A percentile compares a stretch with the other conserved stretches of the same genome.
These are phyloP conservation scores for Salvia hispanica DNA, from an alignment of 257 asterid species.

Conservation along the genomic window DNA sequence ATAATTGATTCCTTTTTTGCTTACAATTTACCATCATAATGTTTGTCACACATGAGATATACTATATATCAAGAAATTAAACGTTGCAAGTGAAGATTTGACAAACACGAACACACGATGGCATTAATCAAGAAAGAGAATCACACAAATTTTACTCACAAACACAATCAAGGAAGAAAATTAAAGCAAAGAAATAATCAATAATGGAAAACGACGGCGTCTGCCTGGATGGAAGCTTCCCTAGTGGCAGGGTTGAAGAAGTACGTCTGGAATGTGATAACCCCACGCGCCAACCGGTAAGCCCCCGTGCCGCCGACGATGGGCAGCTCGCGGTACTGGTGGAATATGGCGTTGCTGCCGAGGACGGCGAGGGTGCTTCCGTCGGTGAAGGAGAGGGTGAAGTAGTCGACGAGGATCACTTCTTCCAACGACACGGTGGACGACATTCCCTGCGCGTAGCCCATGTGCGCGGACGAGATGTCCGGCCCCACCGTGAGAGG, in stretches of 20 bases:
- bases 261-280: background rate
- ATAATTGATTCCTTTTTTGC: too few relatives aligned
- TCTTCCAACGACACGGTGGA: background rate
- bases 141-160: too few relatives aligned
- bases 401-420: background rate
- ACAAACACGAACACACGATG: too few relatives aligned
- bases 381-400: background rate
- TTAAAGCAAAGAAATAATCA: too few relatives aligned
- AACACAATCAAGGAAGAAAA: too few relatives aligned
- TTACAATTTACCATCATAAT: too few relatives aligned
- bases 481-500: constrained; percentile 18
- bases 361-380: constrained; percentile 23
- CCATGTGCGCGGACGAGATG: constrained; percentile 7
- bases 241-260: background rate
- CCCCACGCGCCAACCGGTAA: constrained; percentile 22
- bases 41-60: too few relatives aligned
- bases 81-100: too few relatives aligned
- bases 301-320: constrained; percentile 14
- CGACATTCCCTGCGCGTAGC: constrained; percentile 13
- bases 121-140: background rate
- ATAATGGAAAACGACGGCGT: background rate
- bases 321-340: constrained; percentile 26
- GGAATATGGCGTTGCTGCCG: constrained; percentile 10
- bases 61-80: too few relatives aligned
- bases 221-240: background rate